phyloP scores from a whole-genome alignment of 805 yeast species.

The Hermanozyma aechmeae region DNA sequence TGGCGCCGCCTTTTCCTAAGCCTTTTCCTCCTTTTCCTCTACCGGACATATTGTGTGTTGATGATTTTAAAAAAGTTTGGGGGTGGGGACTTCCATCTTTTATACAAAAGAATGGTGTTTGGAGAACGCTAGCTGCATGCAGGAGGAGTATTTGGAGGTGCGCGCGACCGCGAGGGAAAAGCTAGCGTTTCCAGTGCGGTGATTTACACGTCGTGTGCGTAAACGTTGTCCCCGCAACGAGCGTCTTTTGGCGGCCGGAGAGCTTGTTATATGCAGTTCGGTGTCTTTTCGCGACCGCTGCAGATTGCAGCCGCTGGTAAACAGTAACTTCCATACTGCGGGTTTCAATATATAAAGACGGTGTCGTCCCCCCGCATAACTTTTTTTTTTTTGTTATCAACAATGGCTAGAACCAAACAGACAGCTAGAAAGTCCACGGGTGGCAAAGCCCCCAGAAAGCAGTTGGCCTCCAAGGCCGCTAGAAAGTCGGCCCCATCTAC shows the following conservation, averaged over 20 bases:
- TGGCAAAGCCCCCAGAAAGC: slow-evolving; percentile 95
- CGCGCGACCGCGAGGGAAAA: background rate
- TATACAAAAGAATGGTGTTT: slow-evolving; percentile 1
- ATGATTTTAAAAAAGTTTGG: slow-evolving; percentile 7
- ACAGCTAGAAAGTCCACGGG: slow-evolving; percentile 93
- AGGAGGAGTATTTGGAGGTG: no score
- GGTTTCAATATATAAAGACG: background rate
- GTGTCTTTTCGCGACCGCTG: background rate
- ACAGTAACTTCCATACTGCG: no score
- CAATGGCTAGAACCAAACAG: slow-evolving; percentile 90
- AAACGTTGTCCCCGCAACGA: background rate
- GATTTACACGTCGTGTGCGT: background rate
- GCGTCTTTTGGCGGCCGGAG: slow-evolving; percentile 1
- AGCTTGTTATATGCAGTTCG: slow-evolving; percentile 1
- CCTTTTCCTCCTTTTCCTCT: slow-evolving; percentile 99
- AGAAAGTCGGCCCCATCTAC: slow-evolving; percentile 89
- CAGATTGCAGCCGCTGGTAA: no score
- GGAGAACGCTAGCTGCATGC: background rate
- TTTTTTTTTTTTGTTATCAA: slow-evolving; percentile 6
- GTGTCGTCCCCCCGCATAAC: slow-evolving; percentile 1
- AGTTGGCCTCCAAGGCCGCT: slow-evolving; percentile 85
- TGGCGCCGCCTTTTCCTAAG: slow-evolving; percentile 99
- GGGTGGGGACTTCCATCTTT: slow-evolving; percentile 3
- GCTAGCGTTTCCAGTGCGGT: background rate
- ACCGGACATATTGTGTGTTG: slow-evolving; percentile 65